Conservation (phyloP, 331 rosid species). For the Dryas integrifolia region DNA sequence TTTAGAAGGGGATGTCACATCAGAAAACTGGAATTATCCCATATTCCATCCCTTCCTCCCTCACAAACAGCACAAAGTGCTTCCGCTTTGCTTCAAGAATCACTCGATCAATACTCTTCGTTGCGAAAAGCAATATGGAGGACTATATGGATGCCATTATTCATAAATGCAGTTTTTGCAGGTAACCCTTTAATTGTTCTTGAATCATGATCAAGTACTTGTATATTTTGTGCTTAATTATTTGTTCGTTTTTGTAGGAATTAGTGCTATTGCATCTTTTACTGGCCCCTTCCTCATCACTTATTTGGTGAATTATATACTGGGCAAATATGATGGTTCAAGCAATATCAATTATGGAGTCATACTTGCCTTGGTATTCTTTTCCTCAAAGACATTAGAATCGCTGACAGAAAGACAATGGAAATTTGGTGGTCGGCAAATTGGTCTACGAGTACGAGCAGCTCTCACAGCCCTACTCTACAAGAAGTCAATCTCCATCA, state of each 20-base stretch:
- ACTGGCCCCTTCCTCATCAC: conserved; percentile 77
- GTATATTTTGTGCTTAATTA: conserved; percentile 1
- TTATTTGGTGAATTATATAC: conserved; percentile 62
- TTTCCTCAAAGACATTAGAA: conserved; percentile 72
- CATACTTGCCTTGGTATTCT: conserved; percentile 71
- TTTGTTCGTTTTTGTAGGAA: conserved; percentile 39
- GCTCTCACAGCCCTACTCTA: conserved; percentile 66
- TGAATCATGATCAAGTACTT: conserved; percentile 4
- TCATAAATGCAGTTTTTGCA: conserved; percentile 71
- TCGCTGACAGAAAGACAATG: conserved; percentile 82
- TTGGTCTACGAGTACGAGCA: conserved; percentile 69
- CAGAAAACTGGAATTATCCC: conserved; percentile 55
- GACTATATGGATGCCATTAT: conserved; percentile 56
- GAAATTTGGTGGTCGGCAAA: conserved; percentile 82
- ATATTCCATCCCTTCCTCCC: conserved; percentile 64
- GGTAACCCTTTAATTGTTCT: conserved; percentile 39
- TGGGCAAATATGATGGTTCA: conserved; percentile 43
- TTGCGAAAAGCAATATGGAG: conserved; percentile 57
- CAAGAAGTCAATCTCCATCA: conserved; percentile 44
- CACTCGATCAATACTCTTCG: conserved; percentile 47
- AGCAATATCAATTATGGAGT: conserved; percentile 48
- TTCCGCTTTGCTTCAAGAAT: conserved; percentile 58
- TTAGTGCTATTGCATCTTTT: conserved; percentile 71
- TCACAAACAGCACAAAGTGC: conserved; percentile 64
- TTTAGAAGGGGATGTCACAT: conserved; percentile 50